Evolutionary conservation across 2,329 filamentous ascomycete species (phyloP).

Genomic region (Stemphylium vesicarium): DNA sequence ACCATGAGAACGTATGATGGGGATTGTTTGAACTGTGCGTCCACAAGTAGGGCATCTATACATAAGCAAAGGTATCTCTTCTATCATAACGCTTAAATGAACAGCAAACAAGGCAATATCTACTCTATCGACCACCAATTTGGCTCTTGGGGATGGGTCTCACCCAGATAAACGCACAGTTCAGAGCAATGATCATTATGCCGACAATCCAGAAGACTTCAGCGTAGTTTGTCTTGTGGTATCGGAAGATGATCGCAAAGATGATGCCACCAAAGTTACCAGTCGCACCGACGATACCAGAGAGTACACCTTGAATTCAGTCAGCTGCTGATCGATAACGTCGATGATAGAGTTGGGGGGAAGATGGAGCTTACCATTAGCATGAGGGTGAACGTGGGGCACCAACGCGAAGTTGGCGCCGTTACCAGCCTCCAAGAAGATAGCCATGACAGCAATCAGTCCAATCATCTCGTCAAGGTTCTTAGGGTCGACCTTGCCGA

Average conservation of each 20-base stretch:
- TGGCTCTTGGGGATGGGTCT: slow-evolving; percentile 62
- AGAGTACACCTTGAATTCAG: slow-evolving; percentile 60
- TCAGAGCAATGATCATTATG: slow-evolving; percentile 72
- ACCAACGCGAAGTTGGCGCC: slow-evolving; percentile 87
- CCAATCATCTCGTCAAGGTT: slow-evolving; percentile 72
- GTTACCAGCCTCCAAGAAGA: slow-evolving; percentile 86
- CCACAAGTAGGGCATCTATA: background rate
- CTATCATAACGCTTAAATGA: slow-evolving; percentile 3
- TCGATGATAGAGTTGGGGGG: background rate
- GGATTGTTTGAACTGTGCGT: background rate
- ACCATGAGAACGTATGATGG: too few species aligned
- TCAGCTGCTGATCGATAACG: slow-evolving; percentile 16
- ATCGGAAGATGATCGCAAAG: slow-evolving; percentile 84
- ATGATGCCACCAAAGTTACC: slow-evolving; percentile 87
- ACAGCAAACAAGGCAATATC: background rate
- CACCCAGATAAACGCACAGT: slow-evolving; percentile 70
- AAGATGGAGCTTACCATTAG: slow-evolving; percentile 66
- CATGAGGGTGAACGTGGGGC: slow-evolving; percentile 81
- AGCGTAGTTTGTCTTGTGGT: slow-evolving; percentile 70
- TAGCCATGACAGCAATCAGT: slow-evolving; percentile 75
- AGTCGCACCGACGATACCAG: slow-evolving; percentile 76
- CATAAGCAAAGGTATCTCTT: slow-evolving; percentile 7
- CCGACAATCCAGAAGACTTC: slow-evolving; percentile 84
- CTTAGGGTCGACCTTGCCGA: slow-evolving; percentile 69
- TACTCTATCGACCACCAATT: slow-evolving; percentile 52